Percentiles rank a stretch among this genome's conserved stretches.
Conservation (phyloP, 2,329 filamentous ascomycete genomes). For the Aspergillus viridinutans region DNA sequence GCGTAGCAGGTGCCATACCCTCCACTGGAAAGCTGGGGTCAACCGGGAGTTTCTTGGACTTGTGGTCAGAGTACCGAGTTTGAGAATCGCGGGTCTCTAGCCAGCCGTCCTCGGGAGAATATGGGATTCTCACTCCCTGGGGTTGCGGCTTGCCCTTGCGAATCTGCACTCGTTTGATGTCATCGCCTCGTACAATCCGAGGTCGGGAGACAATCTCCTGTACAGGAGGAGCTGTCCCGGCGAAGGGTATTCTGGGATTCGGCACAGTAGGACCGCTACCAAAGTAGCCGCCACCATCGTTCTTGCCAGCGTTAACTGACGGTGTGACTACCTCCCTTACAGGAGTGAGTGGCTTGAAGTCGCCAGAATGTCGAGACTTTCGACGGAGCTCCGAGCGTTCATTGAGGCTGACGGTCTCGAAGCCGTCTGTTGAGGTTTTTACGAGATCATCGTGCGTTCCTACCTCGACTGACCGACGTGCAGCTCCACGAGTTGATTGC, state of each 20-base stretch:
- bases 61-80: background rate
- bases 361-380: conserved; percentile 17
- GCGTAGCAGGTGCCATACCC: conserved; percentile 8
- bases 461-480: conserved; percentile 6
- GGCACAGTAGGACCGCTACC: conserved; percentile 7
- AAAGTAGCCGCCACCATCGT: conserved; percentile 1
- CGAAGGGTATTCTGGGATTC: conserved; percentile 18
- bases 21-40: conserved; percentile 5
- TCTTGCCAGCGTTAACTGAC: conserved; percentile 4
- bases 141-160: conserved; percentile 25
- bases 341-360: conserved; percentile 18
- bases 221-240: conserved; percentile 19
- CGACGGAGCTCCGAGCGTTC: conserved; percentile 17
- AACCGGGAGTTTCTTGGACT: conserved; percentile 1
- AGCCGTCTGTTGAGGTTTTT: conserved; percentile 14
- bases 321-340: conserved; percentile 20
- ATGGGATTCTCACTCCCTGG: conserved; percentile 20
- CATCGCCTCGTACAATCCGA: conserved; percentile 28
- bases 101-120: conserved; percentile 30
- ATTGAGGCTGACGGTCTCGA: conserved; percentile 24
- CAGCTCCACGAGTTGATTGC: conserved; percentile 11
- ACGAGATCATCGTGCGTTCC: conserved; percentile 5
- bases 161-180: conserved; percentile 31
- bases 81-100: conserved; percentile 8
- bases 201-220: conserved; percentile 30